Percentiles rank a stretch among this genome's conserved stretches.
Evolutionary conservation across 192 early-diverging fungal genomes (phyloP).

Genomic region (Mortierella antarctica): DNA sequence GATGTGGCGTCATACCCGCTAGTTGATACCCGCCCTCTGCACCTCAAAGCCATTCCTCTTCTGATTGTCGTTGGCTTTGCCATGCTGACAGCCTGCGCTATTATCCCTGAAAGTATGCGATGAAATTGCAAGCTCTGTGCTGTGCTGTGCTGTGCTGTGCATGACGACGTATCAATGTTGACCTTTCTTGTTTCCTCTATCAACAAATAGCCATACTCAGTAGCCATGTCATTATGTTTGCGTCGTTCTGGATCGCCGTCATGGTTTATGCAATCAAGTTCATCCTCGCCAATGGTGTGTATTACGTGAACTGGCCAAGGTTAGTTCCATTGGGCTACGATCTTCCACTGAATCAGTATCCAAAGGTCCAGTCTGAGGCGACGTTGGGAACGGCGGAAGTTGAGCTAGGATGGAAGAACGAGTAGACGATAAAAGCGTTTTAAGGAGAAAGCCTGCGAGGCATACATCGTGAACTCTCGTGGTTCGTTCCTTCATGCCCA

Average conservation of each 20-base stretch:
- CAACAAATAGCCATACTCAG: constrained; percentile 10
- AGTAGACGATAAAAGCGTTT: constrained; percentile 9
- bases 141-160: no score
- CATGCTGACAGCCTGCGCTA: constrained; percentile 20
- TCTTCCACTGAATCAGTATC: constrained; percentile 11
- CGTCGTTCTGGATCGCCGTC: constrained; percentile 57
- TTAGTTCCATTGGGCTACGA: constrained; percentile 49
- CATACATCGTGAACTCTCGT: no score
- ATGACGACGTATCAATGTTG: not conserved
- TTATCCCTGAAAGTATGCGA: constrained; percentile 53
- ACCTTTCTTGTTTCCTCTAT: not conserved
- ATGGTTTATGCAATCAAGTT: constrained; percentile 52
- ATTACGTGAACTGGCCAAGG: constrained; percentile 65
- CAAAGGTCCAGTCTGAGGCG: constrained; percentile 3
- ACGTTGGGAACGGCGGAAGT: constrained; percentile 24
- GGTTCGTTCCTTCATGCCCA: no score
- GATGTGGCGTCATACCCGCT: constrained; percentile 57
- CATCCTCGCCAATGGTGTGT: constrained; percentile 55
- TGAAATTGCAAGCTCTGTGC: not conserved
- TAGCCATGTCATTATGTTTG: constrained; percentile 19
- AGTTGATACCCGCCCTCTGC: constrained; percentile 58
- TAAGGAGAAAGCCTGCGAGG: no score
- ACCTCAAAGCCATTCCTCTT: constrained; percentile 58
- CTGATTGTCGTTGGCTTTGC: constrained; percentile 26
- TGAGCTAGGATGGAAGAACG: constrained; percentile 52